phyloP scores from a whole-genome alignment of 176 grass and related monocot genomes.

The Thalia dealbata region DNA sequence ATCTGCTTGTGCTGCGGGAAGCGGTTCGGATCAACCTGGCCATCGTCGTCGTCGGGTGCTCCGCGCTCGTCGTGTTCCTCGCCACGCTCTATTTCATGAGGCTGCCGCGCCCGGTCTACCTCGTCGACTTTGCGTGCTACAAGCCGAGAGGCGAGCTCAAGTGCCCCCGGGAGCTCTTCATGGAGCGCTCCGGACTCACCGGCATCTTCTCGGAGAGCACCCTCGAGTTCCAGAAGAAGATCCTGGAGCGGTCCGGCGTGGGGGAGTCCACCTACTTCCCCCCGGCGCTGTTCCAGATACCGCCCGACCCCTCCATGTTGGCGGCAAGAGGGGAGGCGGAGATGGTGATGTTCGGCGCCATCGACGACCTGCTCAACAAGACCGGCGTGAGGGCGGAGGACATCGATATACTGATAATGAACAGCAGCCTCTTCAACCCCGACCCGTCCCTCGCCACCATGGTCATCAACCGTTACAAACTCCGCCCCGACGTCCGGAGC shows the following conservation, averaged over 20 bases:
- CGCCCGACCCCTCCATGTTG: constrained; percentile 1
- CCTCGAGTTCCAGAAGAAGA: constrained; percentile 9
- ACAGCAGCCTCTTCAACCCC: constrained; percentile 16
- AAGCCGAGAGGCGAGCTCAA: neutral
- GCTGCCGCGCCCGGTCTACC: constrained; percentile 6
- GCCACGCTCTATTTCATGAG: neutral
- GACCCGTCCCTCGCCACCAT: constrained; percentile 10
- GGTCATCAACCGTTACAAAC: constrained; percentile 15
- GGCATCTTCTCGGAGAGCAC: constrained; percentile 1
- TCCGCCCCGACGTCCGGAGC: neutral
- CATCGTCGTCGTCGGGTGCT: neutral
- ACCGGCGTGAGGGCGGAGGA: neutral
- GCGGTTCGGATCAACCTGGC: neutral
- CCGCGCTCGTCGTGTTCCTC: neutral
- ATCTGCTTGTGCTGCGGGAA: neutral
- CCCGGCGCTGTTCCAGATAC: neutral
- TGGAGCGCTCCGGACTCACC: neutral
- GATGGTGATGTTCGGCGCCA: constrained; percentile 15
- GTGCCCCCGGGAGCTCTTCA: constrained; percentile 3
- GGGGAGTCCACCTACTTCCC: constrained; percentile 15
- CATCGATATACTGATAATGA: constrained; percentile 10
- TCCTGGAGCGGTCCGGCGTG: constrained; percentile 11
- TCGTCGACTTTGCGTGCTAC: constrained; percentile 13
- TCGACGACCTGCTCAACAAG: constrained; percentile 2
- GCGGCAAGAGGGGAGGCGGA: constrained; percentile 9